Conservation (phyloP, 441 rosid genomes). For the Corymbia citriodora region DNA sequence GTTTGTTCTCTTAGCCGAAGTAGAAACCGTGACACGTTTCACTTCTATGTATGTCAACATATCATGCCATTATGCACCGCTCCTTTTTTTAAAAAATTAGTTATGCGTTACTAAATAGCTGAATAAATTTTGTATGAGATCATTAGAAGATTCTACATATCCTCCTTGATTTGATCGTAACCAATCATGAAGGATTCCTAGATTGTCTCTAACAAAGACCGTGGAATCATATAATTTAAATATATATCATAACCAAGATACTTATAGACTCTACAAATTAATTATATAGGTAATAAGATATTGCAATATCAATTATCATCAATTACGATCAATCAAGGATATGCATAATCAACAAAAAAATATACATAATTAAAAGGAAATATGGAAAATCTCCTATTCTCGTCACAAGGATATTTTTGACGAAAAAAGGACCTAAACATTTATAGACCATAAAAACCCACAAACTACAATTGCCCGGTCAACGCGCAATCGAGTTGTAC, state of each 20-base stretch:
- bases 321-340: neutral
- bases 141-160: neutral
- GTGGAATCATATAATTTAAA: neutral
- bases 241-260: neutral
- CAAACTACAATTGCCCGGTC: neutral
- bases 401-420: neutral
- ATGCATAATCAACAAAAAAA: fast-evolving
- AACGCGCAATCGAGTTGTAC: neutral
- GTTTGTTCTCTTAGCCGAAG: neutral
- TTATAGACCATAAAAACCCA: neutral
- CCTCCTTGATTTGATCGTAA: neutral
- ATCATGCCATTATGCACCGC: neutral
- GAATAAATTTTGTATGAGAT: neutral
- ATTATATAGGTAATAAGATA: neutral
- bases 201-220: neutral
- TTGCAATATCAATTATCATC: neutral
- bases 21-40: neutral
- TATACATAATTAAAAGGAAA: neutral
- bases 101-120: neutral
- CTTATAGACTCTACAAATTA: neutral
- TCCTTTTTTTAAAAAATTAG: neutral
- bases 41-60: neutral
- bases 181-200: neutral
- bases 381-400: neutral
- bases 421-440: neutral